Conservation (phyloP, 2,329 filamentous ascomycete genomes). For the Microdochium bolleyi region DNA sequence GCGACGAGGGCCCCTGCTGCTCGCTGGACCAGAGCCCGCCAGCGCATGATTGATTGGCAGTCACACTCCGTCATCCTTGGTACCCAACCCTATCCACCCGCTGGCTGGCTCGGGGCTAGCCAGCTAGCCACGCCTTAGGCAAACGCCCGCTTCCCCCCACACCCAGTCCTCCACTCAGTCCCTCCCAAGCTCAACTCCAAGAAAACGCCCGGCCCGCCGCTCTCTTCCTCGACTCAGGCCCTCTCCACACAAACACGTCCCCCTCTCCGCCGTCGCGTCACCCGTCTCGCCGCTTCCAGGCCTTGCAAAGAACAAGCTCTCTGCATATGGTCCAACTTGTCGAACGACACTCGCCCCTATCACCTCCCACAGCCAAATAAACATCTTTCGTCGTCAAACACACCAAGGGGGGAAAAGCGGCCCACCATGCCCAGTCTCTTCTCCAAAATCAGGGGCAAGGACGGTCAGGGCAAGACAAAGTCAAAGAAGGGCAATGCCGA, state of each 20-base stretch:
- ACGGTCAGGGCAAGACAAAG: constrained; percentile 50
- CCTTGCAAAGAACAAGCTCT: not conserved
- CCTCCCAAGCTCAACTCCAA: not conserved
- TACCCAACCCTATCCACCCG: not conserved
- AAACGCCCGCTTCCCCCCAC: not conserved
- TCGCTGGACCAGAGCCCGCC: not conserved
- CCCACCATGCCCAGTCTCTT: constrained; percentile 49
- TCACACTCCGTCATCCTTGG: not conserved
- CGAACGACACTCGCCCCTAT: not conserved
- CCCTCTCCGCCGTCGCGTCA: not conserved
- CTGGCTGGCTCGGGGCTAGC: not conserved
- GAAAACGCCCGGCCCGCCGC: not conserved
- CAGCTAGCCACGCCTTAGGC: not conserved
- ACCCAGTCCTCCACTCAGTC: not conserved
- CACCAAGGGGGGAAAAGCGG: not conserved
- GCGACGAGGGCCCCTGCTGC: not conserved
- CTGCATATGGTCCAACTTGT: not conserved
- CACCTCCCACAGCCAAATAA: not conserved
- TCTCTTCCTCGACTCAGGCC: not conserved
- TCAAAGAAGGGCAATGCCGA: constrained; percentile 54
- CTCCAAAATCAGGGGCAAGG: constrained; percentile 66
- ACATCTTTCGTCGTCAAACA: not conserved
- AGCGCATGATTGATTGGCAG: not conserved
- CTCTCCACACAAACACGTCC: not conserved
- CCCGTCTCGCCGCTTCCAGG: not conserved